These are phyloP conservation scores for Laetiporus sulphureus DNA, from an alignment of 1,284 basidiomycete genomes.

Conservation along the genomic window DNA sequence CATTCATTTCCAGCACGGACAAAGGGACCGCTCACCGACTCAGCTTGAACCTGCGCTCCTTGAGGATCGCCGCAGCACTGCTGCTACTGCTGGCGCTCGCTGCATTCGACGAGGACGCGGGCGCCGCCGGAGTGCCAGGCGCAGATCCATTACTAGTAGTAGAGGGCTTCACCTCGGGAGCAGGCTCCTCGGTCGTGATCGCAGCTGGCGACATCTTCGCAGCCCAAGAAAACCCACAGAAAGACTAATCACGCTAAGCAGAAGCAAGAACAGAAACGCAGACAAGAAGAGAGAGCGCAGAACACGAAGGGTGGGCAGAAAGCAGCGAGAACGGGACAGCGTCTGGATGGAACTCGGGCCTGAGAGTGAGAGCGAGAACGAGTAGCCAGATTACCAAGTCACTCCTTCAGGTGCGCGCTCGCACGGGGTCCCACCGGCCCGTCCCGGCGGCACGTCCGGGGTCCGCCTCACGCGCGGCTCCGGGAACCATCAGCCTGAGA, in stretches of 20 bases:
- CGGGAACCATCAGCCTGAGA: no score
- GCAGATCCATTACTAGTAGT: constrained; percentile 1
- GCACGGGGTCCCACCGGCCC: no score
- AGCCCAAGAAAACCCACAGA: neutral
- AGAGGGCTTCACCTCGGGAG: constrained; percentile 15
- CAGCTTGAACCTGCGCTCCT: constrained; percentile 77
- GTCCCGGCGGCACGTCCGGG: no score
- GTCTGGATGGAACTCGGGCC: constrained; percentile 2
- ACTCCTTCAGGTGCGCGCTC: no score
- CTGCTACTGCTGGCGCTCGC: neutral
- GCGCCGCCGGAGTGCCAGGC: no score
- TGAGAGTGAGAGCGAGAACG: constrained; percentile 2
- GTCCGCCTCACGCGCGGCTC: no score
- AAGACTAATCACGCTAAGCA: no score
- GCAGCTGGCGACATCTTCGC: constrained; percentile 8
- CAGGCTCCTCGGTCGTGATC: constrained; percentile 12
- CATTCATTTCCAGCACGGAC: constrained; percentile 6
- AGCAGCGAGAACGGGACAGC: no score
- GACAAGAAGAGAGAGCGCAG: neutral
- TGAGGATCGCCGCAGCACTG: constrained; percentile 36
- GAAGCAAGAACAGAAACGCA: constrained; percentile 3
- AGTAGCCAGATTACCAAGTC: constrained; percentile 6
- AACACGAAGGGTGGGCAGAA: no score
- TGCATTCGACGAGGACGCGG: no score
- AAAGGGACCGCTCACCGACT: constrained; percentile 52